These are phyloP conservation scores for Phlebiopsis gigantea DNA, from an alignment of 768 basidiomycete genomes.

Conservation along the genomic window DNA sequence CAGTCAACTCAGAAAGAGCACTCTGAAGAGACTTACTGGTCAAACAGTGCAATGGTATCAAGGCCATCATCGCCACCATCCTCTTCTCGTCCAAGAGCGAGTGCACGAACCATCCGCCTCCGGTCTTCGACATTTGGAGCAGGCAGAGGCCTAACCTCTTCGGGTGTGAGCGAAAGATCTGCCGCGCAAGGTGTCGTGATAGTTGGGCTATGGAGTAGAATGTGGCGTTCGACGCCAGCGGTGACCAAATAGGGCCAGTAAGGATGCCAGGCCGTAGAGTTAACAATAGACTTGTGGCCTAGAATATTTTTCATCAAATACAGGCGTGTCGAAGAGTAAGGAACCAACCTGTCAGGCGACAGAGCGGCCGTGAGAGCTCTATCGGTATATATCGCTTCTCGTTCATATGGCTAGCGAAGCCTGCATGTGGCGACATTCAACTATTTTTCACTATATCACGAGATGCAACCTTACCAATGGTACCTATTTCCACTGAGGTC, in stretches of 20 bases:
- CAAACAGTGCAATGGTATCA: constrained; percentile 60
- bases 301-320: neutral
- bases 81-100: constrained; percentile 23
- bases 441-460: neutral
- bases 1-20: constrained; percentile 9
- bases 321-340: neutral
- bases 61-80: constrained; percentile 35
- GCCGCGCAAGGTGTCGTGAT: constrained; percentile 40
- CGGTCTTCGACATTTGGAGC: constrained; percentile 31
- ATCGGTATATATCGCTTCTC: constrained; percentile 51
- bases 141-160: constrained; percentile 41
- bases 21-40: constrained; percentile 46
- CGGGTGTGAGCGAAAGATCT: constrained; percentile 41
- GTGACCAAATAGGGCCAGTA: constrained; percentile 32
- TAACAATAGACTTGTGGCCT: constrained; percentile 79
- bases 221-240: constrained; percentile 68
- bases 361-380: constrained; percentile 58
- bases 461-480: constrained; percentile 4
- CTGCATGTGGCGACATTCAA: constrained; percentile 26
- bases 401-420: constrained; percentile 37
- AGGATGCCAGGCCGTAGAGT: constrained; percentile 70
- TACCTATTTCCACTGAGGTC: neutral
- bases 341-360: constrained; percentile 48
- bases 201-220: constrained; percentile 66
- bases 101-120: constrained; percentile 32